Percentiles rank a stretch among this genome's conserved stretches.
These are phyloP conservation scores for Durio zibethinus DNA, from an alignment of 345 rosid species.

Conservation along the genomic window DNA sequence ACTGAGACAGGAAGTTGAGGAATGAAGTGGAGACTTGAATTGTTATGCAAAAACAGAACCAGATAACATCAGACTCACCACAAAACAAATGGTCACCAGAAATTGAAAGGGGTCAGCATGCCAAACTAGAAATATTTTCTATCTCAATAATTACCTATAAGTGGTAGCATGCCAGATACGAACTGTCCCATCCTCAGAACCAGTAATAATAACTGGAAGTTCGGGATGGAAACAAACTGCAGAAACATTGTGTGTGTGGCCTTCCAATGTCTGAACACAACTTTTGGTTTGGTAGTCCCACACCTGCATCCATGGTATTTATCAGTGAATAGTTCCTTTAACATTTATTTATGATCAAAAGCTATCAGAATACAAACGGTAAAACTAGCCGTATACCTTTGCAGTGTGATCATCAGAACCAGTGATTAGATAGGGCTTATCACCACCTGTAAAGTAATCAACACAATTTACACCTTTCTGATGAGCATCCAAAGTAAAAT, in stretches of 20 bases:
- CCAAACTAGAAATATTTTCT: neutral
- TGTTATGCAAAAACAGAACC: neutral
- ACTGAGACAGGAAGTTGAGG: neutral
- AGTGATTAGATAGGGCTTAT: constrained; percentile 84
- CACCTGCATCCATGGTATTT: constrained; percentile 39
- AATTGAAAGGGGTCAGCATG: neutral
- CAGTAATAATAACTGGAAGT: constrained; percentile 75
- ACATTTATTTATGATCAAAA: constrained; percentile 13
- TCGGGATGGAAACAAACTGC: constrained; percentile 85
- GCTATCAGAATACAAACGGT: neutral
- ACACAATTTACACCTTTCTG: constrained; percentile 92
- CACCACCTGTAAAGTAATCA: constrained; percentile 93
- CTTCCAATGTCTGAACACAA: constrained; percentile 80
- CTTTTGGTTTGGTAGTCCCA: constrained; percentile 91
- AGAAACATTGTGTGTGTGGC: constrained; percentile 83
- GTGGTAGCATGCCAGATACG: constrained; percentile 81
- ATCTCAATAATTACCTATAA: constrained; percentile 45
- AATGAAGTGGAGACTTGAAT: neutral
- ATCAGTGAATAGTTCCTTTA: constrained; percentile 22
- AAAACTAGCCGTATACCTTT: constrained; percentile 44
- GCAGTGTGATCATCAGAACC: constrained; percentile 98
- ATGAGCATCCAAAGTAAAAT: constrained; percentile 92
- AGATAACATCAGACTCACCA: neutral
- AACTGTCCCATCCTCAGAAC: constrained; percentile 83
- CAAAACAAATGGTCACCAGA: neutral